Percentiles rank a stretch among this genome's conserved stretches.
phyloP scores from a whole-genome alignment of 371 early-diverging fungal genomes.

The Nosema muscidifuracis region DNA sequence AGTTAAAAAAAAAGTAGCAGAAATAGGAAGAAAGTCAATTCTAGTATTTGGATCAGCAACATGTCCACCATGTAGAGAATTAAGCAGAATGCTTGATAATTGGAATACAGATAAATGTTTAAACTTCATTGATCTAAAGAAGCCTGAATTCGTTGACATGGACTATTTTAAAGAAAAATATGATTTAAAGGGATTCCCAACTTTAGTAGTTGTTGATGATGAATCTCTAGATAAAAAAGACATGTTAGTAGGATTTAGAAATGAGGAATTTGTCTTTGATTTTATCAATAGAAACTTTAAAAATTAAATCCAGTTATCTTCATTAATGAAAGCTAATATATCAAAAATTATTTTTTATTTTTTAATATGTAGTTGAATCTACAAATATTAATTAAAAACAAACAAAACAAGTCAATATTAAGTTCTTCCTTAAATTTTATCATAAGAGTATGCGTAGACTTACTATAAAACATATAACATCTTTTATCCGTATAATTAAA shows the following conservation, averaged over 20 bases:
- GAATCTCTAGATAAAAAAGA: background rate
- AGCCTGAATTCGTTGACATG: background rate
- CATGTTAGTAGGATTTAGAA: background rate
- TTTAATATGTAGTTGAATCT: background rate
- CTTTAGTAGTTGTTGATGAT: background rate
- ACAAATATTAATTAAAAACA: background rate
- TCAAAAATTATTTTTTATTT: background rate
- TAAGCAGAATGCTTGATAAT: background rate
- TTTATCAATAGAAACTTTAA: background rate
- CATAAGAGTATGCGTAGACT: background rate
- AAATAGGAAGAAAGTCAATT: background rate
- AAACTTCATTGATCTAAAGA: background rate
- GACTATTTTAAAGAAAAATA: background rate
- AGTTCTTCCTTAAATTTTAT: background rate
- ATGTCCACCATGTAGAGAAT: conserved; percentile 4
- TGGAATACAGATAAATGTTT: background rate
- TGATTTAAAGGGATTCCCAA: background rate
- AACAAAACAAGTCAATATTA: background rate
- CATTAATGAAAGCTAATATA: background rate
- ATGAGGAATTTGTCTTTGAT: background rate
- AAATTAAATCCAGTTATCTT: background rate
- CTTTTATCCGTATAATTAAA: background rate
- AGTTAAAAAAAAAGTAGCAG: background rate
- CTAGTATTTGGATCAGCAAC: background rate
- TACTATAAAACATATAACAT: background rate